Evolutionary conservation across 345 rosid genomes (phyloP).

Genomic region (Populus euphratica): DNA sequence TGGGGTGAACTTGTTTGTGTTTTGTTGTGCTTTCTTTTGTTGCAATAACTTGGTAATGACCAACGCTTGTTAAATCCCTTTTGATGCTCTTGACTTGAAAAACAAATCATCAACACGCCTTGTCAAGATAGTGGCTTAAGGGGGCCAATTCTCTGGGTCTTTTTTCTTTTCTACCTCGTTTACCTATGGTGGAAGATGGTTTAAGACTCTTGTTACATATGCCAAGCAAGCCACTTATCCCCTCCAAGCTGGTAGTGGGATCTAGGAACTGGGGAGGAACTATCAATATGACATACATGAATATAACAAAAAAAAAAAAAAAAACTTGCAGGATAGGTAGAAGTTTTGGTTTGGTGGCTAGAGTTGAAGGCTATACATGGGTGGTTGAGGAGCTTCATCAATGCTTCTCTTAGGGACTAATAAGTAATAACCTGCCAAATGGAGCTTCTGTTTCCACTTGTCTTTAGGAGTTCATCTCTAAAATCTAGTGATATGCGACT

Average conservation of each 20-base stretch:
- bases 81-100: not conserved
- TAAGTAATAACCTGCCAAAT: too few species aligned
- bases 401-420: too few species aligned
- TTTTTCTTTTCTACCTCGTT: not conserved
- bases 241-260: not conserved
- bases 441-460: too few species aligned
- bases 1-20: slow-evolving; percentile 1
- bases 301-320: too few species aligned
- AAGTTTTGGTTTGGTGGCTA: not conserved
- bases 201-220: not conserved
- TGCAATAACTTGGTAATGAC: not conserved
- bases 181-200: not conserved
- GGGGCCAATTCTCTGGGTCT: not conserved
- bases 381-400: not conserved
- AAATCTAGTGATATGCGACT: too few species aligned
- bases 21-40: not conserved
- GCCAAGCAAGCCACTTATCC: not conserved
- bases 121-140: not conserved
- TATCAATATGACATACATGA: too few species aligned
- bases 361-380: not conserved
- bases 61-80: not conserved
- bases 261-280: not conserved
- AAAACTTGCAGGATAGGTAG: not conserved
- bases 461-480: too few species aligned
- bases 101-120: not conserved